Percentiles rank a stretch among this genome's conserved stretches.
Conservation (phyloP, 2,329 filamentous ascomycete genomes). For the Neonectria punicea region DNA sequence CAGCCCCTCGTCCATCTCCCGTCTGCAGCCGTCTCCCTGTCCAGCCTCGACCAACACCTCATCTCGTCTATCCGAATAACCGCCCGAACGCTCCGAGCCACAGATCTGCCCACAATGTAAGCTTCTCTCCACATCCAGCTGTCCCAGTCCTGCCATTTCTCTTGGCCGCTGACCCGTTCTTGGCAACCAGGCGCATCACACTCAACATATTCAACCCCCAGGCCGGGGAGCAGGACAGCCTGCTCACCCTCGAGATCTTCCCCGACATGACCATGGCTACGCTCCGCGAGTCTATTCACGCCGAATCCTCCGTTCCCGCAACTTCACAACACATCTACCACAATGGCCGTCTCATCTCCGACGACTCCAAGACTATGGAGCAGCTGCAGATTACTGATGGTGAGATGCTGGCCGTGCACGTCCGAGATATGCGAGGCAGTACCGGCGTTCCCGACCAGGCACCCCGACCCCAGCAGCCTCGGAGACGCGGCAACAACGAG, state of each 20-base stretch:
- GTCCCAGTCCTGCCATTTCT: conserved; percentile 10
- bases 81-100: neutral
- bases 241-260: conserved; percentile 85
- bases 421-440: conserved; percentile 68
- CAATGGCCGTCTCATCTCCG: conserved; percentile 83
- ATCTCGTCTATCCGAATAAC: neutral
- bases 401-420: conserved; percentile 91
- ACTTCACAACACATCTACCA: conserved; percentile 86
- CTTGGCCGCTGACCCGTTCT: conserved; percentile 29
- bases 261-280: conserved; percentile 84
- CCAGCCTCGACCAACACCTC: neutral
- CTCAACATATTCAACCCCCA: conserved; percentile 84
- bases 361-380: conserved; percentile 83
- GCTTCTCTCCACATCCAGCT: conserved; percentile 15
- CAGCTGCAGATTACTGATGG: conserved; percentile 84
- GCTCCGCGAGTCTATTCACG: conserved; percentile 88
- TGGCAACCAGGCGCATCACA: conserved; percentile 78
- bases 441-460: conserved; percentile 53
- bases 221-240: conserved; percentile 73
- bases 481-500: conserved; percentile 47
- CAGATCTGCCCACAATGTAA: conserved; percentile 34
- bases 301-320: conserved; percentile 79
- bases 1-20: conserved; percentile 1
- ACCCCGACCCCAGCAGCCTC: conserved; percentile 47
- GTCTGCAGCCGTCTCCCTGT: neutral